Evolutionary conservation across 106 monocot species (phyloP), one percentile per base, ranked within the genome.

Genomic region (Acanthochlamys bracteata): DNA sequence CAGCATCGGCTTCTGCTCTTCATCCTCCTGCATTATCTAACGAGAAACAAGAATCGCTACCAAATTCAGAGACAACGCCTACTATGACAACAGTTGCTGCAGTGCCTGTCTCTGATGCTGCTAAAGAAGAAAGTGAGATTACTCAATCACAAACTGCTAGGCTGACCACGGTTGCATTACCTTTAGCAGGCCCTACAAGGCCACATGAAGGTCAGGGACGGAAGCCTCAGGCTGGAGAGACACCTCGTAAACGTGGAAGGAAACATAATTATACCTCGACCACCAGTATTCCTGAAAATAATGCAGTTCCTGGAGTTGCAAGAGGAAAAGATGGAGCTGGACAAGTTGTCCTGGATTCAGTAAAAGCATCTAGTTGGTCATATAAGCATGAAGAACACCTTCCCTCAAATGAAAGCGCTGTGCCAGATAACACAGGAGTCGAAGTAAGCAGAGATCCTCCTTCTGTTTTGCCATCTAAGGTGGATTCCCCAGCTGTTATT

Each of bases 171-270:
- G 47, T 25, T 69, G 10, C 61, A 39, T 22, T 59, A 20, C 57
- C 78, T 41, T 39, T 45, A 49, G 53, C 65, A 55, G 33, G 19
- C 20, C 12, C 65, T 25, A 15, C 15, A 23, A 19, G 15, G 15
- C 65, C 66, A 16, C 40, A 41, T 65, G 64, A 57, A 74, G 46
- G 70, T 49, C 85, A 71, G 61, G 75, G 73, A 11, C 69, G 82
- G 16, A 87, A 78, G 26, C 41, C 67, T 63, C 68, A 71, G 45
- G 25, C 45, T 67, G 82, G 72, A 65, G 86, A 85, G 72, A 79
- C 65, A 59, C n/a, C 80, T 61, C 68, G 76, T 66, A 71, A 77
- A 39, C 74, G 76, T 51, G 82, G 66, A 11, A 88, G 77, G 74
- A 93, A 83, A 43, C 76, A 74, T 11, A 78, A 64, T 42, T 40